phyloP scores from a whole-genome alignment of 768 basidiomycete genomes.

The Coprinopsis marcescibilis region DNA sequence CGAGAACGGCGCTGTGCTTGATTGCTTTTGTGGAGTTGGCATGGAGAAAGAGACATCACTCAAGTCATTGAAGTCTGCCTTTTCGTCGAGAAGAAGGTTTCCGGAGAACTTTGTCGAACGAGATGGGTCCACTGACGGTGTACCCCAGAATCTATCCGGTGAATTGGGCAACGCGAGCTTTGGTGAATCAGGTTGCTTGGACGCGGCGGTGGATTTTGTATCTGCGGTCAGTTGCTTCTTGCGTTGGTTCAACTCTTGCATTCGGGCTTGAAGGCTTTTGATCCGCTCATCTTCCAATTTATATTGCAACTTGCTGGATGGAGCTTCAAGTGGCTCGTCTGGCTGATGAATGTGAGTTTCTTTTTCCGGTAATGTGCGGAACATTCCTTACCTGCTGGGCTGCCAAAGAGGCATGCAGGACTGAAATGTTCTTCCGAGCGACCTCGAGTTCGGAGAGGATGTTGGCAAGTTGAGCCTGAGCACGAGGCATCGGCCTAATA shows the following conservation, averaged over 20 bases:
- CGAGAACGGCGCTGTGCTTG: neutral
- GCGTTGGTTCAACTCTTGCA: slow-evolving; percentile 36
- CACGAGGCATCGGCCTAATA: slow-evolving; percentile 48
- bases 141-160: slow-evolving; percentile 58
- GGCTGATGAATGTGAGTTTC: too few relatives aligned
- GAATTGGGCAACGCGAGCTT: slow-evolving; percentile 22
- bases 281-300: slow-evolving; percentile 39
- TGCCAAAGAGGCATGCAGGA: slow-evolving; percentile 19
- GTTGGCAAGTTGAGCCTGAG: slow-evolving; percentile 37
- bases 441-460: slow-evolving; percentile 34
- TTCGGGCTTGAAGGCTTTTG: slow-evolving; percentile 29
- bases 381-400: slow-evolving; percentile 2
- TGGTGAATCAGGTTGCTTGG: neutral
- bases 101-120: slow-evolving; percentile 61
- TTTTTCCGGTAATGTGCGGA: slow-evolving; percentile 22
- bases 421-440: slow-evolving; percentile 33
- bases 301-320: slow-evolving; percentile 26
- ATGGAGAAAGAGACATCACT: slow-evolving; percentile 41
- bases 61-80: slow-evolving; percentile 50
- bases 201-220: slow-evolving; percentile 7
- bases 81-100: slow-evolving; percentile 56
- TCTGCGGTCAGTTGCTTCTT: slow-evolving; percentile 14
- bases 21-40: slow-evolving; percentile 11
- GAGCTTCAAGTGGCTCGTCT: too few relatives aligned
- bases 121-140: slow-evolving; percentile 45